Conservation (phyloP, 352 stramenopile species). For the Pythium folliculosum region DNA sequence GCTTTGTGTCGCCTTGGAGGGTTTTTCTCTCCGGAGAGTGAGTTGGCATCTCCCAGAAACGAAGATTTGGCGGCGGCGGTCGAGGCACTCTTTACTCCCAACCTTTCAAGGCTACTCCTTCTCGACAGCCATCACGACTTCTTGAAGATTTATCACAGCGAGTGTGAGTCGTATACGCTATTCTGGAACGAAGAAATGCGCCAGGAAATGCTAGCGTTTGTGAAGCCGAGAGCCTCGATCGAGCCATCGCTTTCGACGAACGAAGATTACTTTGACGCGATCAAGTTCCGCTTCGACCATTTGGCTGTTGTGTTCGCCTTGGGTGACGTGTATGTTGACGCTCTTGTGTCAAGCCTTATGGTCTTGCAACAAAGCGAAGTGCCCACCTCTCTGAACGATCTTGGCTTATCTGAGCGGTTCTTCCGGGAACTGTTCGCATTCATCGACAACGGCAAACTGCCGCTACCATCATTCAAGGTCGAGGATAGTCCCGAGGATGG, state of each 20-base stretch:
- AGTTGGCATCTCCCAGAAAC: constrained; percentile 51
- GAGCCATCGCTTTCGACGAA: constrained; percentile 35
- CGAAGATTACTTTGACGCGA: constrained; percentile 52
- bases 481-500: not conserved
- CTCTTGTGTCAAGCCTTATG: constrained; percentile 68
- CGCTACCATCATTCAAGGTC: constrained; percentile 15
- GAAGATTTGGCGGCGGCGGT: constrained; percentile 41
- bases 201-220: constrained; percentile 54
- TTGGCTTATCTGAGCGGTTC: constrained; percentile 69
- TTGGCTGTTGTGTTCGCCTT: constrained; percentile 65
- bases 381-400: constrained; percentile 36
- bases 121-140: constrained; percentile 81
- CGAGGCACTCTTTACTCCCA: constrained; percentile 73
- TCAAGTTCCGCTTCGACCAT: constrained; percentile 72
- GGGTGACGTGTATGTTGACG: constrained; percentile 75
- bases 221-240: constrained; percentile 41
- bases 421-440: constrained; percentile 78
- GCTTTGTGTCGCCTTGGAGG: constrained; percentile 71
- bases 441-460: constrained; percentile 67
- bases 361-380: constrained; percentile 61
- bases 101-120: constrained; percentile 58
- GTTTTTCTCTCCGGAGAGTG: constrained; percentile 53
- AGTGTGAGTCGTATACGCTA: constrained; percentile 82
- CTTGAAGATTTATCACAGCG: constrained; percentile 75
- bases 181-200: constrained; percentile 84